Conservation (phyloP, 768 basidiomycete species). For the Pleurotus tuber-regium region DNA sequence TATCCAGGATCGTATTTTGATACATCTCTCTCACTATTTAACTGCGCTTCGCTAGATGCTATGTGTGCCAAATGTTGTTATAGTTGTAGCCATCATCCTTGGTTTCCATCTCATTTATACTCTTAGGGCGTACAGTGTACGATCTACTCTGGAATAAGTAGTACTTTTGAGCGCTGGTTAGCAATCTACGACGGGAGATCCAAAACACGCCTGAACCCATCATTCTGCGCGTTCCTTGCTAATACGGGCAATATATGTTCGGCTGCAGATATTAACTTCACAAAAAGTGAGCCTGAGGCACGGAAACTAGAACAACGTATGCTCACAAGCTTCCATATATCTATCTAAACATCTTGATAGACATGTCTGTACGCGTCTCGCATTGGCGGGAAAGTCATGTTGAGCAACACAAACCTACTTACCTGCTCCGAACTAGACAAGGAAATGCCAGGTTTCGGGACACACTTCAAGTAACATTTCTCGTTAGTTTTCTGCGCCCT, state of each 20-base stretch:
- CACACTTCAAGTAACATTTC: constrained; percentile 74
- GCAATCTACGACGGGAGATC: background rate
- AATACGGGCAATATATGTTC: constrained; percentile 60
- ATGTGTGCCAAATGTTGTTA: constrained; percentile 13
- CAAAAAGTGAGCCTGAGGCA: no score
- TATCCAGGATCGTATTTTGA: constrained; percentile 10
- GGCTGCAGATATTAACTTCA: constrained; percentile 80
- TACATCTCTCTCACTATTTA: constrained; percentile 11
- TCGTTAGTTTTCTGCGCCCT: constrained; percentile 81
- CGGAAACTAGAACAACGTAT: no score
- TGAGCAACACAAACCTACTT: no score
- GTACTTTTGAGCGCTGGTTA: background rate
- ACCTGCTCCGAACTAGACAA: constrained; percentile 76
- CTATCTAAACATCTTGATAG: constrained; percentile 74
- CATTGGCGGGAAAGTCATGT: no score
- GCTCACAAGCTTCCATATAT: constrained; percentile 84
- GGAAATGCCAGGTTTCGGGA: constrained; percentile 71
- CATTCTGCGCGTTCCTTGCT: constrained; percentile 46
- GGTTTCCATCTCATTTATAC: constrained; percentile 5
- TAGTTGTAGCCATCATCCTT: constrained; percentile 2
- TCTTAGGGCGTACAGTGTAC: constrained; percentile 13
- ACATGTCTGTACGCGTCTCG: constrained; percentile 54
- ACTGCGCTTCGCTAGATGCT: constrained; percentile 8
- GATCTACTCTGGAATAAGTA: background rate
- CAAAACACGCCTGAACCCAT: constrained; percentile 3